phyloP scores from a whole-genome alignment of 2,329 filamentous ascomycete species.

The Bertia moriformis region DNA sequence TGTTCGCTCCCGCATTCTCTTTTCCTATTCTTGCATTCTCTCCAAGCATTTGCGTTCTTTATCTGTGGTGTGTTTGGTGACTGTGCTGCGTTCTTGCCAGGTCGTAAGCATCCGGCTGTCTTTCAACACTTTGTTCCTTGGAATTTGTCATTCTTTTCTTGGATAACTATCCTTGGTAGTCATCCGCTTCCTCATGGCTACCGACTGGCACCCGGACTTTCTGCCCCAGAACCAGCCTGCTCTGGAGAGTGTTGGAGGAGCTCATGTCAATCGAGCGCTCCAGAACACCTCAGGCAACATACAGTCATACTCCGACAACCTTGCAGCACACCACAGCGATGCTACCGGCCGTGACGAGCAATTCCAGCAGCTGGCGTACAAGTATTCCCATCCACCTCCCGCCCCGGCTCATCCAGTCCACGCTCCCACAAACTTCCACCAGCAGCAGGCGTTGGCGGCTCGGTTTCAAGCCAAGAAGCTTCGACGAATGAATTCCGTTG shows the following conservation, averaged over 20 bases:
- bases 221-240: slow-evolving; percentile 18
- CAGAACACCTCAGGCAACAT: slow-evolving; percentile 25
- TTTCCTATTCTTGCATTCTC: slow-evolving; percentile 24
- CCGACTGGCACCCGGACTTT: slow-evolving; percentile 21
- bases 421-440: slow-evolving; percentile 9
- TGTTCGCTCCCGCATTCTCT: slow-evolving; percentile 25
- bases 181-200: slow-evolving; percentile 18
- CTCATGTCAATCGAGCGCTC: slow-evolving; percentile 18
- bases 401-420: slow-evolving; percentile 10
- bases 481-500: slow-evolving; percentile 17
- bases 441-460: slow-evolving; percentile 12
- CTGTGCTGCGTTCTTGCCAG: slow-evolving; percentile 18
- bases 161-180: slow-evolving; percentile 15
- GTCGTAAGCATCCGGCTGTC: slow-evolving; percentile 17
- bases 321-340: slow-evolving; percentile 11
- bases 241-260: slow-evolving; percentile 15
- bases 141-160: slow-evolving; percentile 3
- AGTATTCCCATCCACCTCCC: slow-evolving; percentile 15
- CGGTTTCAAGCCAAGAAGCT: slow-evolving; percentile 17
- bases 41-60: slow-evolving; percentile 19
- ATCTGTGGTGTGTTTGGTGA: slow-evolving; percentile 14
- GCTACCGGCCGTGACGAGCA: slow-evolving; percentile 15
- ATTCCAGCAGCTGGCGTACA: slow-evolving; percentile 16
- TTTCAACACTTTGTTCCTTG: too few relatives aligned
- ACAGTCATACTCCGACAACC: slow-evolving; percentile 19